Conservation (phyloP, 768 basidiomycete species). For the Lactarius quietus region DNA sequence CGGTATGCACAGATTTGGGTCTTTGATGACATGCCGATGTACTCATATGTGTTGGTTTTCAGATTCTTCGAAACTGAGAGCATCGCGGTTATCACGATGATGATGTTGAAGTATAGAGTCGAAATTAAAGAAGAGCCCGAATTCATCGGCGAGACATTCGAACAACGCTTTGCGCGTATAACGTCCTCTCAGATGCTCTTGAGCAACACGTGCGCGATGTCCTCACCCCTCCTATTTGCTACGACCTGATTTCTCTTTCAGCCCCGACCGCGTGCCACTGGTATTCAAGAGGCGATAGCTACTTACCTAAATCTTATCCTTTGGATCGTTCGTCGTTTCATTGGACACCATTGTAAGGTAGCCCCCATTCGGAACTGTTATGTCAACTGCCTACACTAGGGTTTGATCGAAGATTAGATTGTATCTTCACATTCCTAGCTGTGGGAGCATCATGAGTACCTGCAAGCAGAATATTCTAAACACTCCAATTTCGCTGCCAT, state of each 20-base stretch:
- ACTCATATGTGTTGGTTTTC: neutral
- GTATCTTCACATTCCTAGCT: no score
- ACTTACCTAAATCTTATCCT: no score
- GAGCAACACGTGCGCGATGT: constrained; percentile 11
- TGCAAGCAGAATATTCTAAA: no score
- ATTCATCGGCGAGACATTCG: constrained; percentile 43
- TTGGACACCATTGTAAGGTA: no score
- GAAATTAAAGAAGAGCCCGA: constrained; percentile 48
- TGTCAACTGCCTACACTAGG: no score
- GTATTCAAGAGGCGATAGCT: constrained; percentile 23
- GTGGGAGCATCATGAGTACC: no score
- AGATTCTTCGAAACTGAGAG: constrained; percentile 51
- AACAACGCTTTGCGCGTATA: constrained; percentile 36
- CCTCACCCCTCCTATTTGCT: no score
- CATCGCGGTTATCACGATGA: constrained; percentile 44
- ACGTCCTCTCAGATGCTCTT: neutral
- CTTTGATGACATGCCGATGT: no score
- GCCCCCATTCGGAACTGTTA: no score
- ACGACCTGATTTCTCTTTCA: neutral
- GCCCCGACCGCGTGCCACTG: constrained; percentile 24
- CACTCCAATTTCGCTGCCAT: no score
- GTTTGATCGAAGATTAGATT: no score
- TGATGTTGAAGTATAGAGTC: constrained; percentile 45
- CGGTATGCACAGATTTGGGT: constrained; percentile 14
- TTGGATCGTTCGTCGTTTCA: no score